Conservation (phyloP, 495 filamentous ascomycete genomes). For the Paragyromitra xinjiangensis region DNA sequence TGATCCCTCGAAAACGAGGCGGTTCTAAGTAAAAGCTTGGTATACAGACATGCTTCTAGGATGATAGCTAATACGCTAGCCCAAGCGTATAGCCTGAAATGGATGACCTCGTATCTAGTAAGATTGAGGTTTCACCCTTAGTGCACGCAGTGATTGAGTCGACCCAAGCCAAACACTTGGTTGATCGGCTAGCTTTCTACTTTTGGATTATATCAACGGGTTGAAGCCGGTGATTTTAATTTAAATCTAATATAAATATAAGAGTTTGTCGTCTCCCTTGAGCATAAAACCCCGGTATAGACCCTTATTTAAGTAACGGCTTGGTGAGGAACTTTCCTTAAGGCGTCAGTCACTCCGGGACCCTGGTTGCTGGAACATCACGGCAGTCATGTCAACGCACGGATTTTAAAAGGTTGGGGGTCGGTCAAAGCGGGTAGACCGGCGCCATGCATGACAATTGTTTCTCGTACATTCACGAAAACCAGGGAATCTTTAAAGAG, state of each 20-base stretch:
- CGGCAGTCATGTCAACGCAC: constrained; percentile 43
- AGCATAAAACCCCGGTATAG: not conserved
- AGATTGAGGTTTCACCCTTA: constrained; percentile 44
- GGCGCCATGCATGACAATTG: constrained; percentile 19
- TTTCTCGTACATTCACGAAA: not conserved
- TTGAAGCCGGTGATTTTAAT: not conserved
- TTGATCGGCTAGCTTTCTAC: constrained; percentile 16
- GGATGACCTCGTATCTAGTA: constrained; percentile 28
- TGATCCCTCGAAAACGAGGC: constrained; percentile 31
- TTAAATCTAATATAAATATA: not conserved
- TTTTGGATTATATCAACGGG: not conserved
- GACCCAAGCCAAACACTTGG: not conserved
- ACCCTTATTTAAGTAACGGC: constrained; percentile 20
- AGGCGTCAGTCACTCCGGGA: constrained; percentile 41
- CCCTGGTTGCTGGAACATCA: constrained; percentile 43
- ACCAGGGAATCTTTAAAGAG: constrained; percentile 8
- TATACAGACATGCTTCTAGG: constrained; percentile 21
- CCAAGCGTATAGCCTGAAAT: constrained; percentile 10
- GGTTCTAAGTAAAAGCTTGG: constrained; percentile 36
- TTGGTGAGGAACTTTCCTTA: constrained; percentile 23
- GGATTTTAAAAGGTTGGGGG: constrained; percentile 26
- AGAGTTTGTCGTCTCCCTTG: not conserved
- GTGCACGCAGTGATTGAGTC: constrained; percentile 16
- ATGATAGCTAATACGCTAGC: constrained; percentile 23
- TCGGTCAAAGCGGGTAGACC: constrained; percentile 41